Evolutionary conservation across 805 yeast genomes (phyloP).

Genomic region (Saturnispora dispora): DNA sequence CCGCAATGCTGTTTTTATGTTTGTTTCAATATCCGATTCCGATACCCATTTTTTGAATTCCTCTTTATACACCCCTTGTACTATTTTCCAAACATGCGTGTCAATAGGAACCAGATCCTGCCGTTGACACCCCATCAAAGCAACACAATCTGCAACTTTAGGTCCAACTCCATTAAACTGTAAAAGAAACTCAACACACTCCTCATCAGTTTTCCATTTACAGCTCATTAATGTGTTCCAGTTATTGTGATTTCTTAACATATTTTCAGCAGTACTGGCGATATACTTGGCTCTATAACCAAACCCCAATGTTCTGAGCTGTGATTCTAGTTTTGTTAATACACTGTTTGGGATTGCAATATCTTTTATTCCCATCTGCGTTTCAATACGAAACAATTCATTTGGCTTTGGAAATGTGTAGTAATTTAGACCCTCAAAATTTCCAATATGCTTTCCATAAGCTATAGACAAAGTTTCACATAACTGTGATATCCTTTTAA

Average conservation of each 20-base stretch:
- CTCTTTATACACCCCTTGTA: slow-evolving; percentile 60
- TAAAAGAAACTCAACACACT: slow-evolving; percentile 47
- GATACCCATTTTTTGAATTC: slow-evolving; percentile 62
- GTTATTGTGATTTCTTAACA: slow-evolving; percentile 33
- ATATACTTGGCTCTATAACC: slow-evolving; percentile 93
- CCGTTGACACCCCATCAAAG: slow-evolving; percentile 82
- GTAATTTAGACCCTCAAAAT: slow-evolving; percentile 45
- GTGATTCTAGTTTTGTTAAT: slow-evolving; percentile 18
- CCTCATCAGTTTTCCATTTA: slow-evolving; percentile 32
- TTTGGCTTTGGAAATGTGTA: slow-evolving; percentile 70
- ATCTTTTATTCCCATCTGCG: slow-evolving; percentile 12
- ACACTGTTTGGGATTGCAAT: not conserved
- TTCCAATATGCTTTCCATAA: slow-evolving; percentile 56
- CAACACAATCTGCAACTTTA: slow-evolving; percentile 94
- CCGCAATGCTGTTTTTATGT: slow-evolving; percentile 1
- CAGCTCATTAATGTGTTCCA: slow-evolving; percentile 29
- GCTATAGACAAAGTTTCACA: slow-evolving; percentile 67
- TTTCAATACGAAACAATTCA: slow-evolving; percentile 26
- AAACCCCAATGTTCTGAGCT: slow-evolving; percentile 49
- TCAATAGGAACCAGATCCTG: slow-evolving; percentile 90
- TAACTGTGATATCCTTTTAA: slow-evolving; percentile 88
- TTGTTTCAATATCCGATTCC: slow-evolving; percentile 46
- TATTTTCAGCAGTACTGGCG: slow-evolving; percentile 57
- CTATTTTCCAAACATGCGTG: slow-evolving; percentile 89
- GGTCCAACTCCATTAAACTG: slow-evolving; percentile 88